These are phyloP conservation scores for Corchorus capsularis DNA, from an alignment of 345 rosid genomes.

Conservation along the genomic window DNA sequence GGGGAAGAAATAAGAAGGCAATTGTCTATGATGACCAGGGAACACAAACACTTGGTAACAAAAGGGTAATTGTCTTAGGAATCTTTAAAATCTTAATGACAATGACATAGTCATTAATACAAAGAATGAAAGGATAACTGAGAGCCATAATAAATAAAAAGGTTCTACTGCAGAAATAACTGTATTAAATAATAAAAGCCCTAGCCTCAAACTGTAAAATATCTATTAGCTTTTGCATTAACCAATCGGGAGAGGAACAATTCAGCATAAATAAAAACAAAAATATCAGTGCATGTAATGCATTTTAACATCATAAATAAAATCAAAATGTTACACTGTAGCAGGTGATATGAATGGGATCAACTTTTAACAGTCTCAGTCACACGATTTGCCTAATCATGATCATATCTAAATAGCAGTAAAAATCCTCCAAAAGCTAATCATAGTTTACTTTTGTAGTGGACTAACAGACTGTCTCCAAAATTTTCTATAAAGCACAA, in stretches of 20 bases:
- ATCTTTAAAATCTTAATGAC: not conserved
- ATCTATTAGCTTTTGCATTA: not conserved
- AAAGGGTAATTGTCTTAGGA: not conserved
- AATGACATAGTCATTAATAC: not conserved
- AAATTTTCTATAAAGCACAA: not conserved
- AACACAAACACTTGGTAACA: not conserved
- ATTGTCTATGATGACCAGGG: not conserved
- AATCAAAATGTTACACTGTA: constrained; percentile 1
- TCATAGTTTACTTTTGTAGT: not conserved
- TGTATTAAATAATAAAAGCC: not conserved
- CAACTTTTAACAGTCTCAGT: not conserved
- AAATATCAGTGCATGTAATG: not conserved
- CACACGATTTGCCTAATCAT: not conserved
- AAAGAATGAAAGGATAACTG: not conserved
- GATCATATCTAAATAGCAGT: not conserved
- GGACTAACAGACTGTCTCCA: not conserved
- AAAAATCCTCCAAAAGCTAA: constrained; percentile 5
- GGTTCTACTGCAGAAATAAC: not conserved
- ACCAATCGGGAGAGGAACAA: not conserved
- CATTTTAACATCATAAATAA: not conserved
- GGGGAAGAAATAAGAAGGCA: not conserved
- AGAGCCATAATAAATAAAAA: not conserved
- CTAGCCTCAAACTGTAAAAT: not conserved
- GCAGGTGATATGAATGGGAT: not conserved
- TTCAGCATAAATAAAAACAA: constrained; percentile 2